Conservation (phyloP, 768 basidiomycete genomes). For the Baorangia bicolor region DNA sequence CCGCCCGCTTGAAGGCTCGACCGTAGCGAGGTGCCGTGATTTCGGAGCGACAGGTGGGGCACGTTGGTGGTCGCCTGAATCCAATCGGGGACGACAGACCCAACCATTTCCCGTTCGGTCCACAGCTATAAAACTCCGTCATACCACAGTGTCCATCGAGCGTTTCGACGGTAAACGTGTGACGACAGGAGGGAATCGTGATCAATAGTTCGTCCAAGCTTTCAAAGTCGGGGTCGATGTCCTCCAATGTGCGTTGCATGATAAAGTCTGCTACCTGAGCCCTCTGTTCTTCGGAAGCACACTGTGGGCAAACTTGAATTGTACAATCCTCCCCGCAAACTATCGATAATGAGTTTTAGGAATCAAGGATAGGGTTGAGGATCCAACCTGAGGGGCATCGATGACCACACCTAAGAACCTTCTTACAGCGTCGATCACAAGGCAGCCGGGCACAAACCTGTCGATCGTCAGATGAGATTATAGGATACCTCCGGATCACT, state of each 20-base stretch:
- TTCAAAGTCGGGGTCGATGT: conserved; percentile 41
- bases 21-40: conserved; percentile 63
- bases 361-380: neutral
- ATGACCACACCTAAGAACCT: conserved; percentile 57
- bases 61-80: conserved; percentile 46
- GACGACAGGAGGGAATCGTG: conserved; percentile 59
- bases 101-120: conserved; percentile 40
- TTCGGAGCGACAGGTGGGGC: conserved; percentile 59
- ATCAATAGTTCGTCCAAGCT: conserved; percentile 53
- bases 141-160: conserved; percentile 61
- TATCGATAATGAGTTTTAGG: conserved; percentile 23
- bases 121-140: conserved; percentile 46
- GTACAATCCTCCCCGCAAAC: conserved; percentile 69
- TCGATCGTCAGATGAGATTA: neutral
- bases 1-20: conserved; percentile 58
- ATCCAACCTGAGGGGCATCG: conserved; percentile 61
- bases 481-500: neutral
- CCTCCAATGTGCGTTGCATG: conserved; percentile 47
- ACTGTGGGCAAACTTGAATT: conserved; percentile 52
- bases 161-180: conserved; percentile 70
- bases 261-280: conserved; percentile 58
- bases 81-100: conserved; percentile 42
- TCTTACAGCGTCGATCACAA: conserved; percentile 55
- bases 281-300: conserved; percentile 40
- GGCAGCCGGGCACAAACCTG: conserved; percentile 67